Conservation (phyloP, 257 asterid species). For the Capsicum baccatum region DNA sequence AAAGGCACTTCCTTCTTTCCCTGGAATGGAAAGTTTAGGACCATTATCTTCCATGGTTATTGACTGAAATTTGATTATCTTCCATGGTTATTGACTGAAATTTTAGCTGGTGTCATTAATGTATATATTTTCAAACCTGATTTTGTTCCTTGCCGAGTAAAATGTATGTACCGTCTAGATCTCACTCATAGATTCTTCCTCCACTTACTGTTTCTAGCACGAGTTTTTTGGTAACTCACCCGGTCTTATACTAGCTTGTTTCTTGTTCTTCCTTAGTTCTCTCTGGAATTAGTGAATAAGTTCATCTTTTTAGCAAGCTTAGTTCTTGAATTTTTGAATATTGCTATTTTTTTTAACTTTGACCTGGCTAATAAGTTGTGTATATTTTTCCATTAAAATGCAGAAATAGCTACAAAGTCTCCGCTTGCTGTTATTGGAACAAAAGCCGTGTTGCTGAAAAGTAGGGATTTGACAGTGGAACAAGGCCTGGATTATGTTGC, state of each 20-base stretch:
- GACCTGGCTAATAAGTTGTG: slow-evolving; percentile 12
- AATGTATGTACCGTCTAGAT: background rate
- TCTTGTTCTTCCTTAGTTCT: background rate
- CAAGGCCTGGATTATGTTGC: slow-evolving; percentile 93
- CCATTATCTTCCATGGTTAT: slow-evolving; percentile 8
- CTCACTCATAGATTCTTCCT: background rate
- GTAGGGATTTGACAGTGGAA: slow-evolving; percentile 68
- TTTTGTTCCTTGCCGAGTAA: background rate
- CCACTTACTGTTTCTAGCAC: background rate
- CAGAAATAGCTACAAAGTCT: slow-evolving; percentile 74
- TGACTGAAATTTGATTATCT: background rate
- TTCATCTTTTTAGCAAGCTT: slow-evolving; percentile 10
- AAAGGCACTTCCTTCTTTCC: slow-evolving; percentile 5
- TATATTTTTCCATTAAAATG: slow-evolving; percentile 17
- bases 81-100: background rate
- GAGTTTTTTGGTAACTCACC: background rate
- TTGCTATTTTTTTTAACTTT: background rate
- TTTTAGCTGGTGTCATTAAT: background rate
- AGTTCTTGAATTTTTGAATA: background rate
- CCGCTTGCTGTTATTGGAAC: slow-evolving; percentile 81
- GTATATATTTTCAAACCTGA: background rate
- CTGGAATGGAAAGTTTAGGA: slow-evolving; percentile 20
- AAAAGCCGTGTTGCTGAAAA: slow-evolving; percentile 69
- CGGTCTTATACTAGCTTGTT: slow-evolving; percentile 16
- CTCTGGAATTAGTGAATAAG: background rate